Base-by-base conservation (phyloP, 169 alveolate species). In the Eimeria acervulina region DNA sequence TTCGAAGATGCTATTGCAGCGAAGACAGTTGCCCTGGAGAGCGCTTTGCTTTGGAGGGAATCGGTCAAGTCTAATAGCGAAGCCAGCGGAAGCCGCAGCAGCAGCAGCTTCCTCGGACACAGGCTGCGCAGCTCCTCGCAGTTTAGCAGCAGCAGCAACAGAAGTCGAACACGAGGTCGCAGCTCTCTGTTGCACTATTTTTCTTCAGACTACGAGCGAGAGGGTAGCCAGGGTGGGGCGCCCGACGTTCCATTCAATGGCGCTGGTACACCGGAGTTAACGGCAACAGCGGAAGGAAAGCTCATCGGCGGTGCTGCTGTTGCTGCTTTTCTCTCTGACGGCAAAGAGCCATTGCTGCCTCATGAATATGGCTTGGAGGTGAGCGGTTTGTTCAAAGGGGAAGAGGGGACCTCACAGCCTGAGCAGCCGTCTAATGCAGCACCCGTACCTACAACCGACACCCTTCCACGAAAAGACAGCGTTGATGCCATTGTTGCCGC, bases 201-300 rank as follows among this genome's bases (percentile, higher is more conserved):
- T 51, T 81, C 90, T 5, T 81, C 90, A 19, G 66, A 81, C 70
- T 81, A 47, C 68, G 90, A 81, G 68, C 90, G 90, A 81, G 90
- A 81, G 38, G 90, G 90, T 31, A 81, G 90, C 72, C 47, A 81
- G 72, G 90, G 90, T 8, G 90, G 90, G 33, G 90, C 90, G n/a
- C 87, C 87, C 59, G 87, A 76, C 21, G 2, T 2, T 23, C 52
- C 59, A 33, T 23, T 44, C 40, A 42, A 76, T 42, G n/a, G 38
- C 15, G 87, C 52, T 76, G 87, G 23, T 38, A 38, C 87, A 42
- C 40, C 40, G 23, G 87, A 40, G 26, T 76, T 33, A 76, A 23
- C 40, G n/a, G 87, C 87, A 44, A 38, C 59, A 40, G 87, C 87
- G 42, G 87, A 23, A 23, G 87, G 61, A 26, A 40, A 40, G 87